Evolutionary conservation across 805 yeast species (phyloP), one percentile per base, ranked within the genome.

Genomic region (Maudiozyma pseudohumilis): DNA sequence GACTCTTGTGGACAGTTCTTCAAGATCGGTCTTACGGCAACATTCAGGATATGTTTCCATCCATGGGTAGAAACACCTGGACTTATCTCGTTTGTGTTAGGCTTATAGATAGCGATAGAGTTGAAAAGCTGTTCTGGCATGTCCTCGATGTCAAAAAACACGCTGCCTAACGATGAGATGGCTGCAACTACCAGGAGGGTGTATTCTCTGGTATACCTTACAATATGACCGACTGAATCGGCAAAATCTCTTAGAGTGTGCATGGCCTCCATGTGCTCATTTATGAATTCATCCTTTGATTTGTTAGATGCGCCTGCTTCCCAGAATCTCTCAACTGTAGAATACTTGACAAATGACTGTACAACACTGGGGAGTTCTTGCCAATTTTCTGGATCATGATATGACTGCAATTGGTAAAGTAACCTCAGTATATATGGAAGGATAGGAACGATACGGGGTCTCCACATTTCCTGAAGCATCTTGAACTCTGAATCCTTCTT

Each of bases 271-370:
- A 85, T 94, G 51, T 79, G 87, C 55, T 92, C 97, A 55, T 84
- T 95, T 45, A 92, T 80, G 48, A 92, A 94, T 24, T 92, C 87
- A 55, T 92, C 97, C 51, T 85, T 81, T 2, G 95, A 78, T 60
- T 92, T 95, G 40, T 84, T 82, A 1, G 96, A 84, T 17, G 94
- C 94, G 13, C 98, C 98, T 43, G 87, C 94, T 55, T 94, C 97
- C 99, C 99, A 92, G 58, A 92, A 92, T 51, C 97, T 69, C 63
- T 92, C 99, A 55, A 80, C 77, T 35, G 94, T 81, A 42, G 94
- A 80, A 50, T 85, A 80, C 46, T 74, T 73, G n/a, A 89, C 95
- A 65, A 94, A 89, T 1, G 89, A 70, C 56, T 85, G 95, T 1
- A 92, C 97, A 40, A 86, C 94, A 2, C 71, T 72, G 0, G 98